phyloP scores from a whole-genome alignment of 192 early-diverging fungal species.

The Umbelopsis vinacea region DNA sequence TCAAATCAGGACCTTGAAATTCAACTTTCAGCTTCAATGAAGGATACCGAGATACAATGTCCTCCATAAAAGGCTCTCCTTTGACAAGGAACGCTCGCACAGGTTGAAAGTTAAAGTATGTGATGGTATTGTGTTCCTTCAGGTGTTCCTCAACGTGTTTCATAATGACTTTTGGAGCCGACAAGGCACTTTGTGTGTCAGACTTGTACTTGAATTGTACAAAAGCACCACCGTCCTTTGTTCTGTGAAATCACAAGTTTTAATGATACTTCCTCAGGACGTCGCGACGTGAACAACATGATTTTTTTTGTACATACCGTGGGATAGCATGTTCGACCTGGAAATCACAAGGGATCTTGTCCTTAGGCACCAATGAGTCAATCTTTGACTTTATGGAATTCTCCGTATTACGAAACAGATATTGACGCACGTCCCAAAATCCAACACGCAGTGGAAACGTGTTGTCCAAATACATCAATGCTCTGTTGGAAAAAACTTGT shows the following conservation, averaged over 20 bases:
- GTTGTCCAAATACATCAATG: conserved; percentile 44
- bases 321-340: conserved; percentile 51
- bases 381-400: conserved; percentile 26
- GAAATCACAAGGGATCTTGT: conserved; percentile 55
- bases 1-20: conserved; percentile 76
- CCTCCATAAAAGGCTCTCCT: conserved; percentile 75
- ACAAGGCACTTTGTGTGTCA: conserved; percentile 32
- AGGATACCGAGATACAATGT: conserved; percentile 63
- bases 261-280: not conserved
- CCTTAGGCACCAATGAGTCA: conserved; percentile 38
- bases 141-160: conserved; percentile 56
- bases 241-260: conserved; percentile 20
- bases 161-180: conserved; percentile 50
- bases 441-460: conserved; percentile 43
- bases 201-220: conserved; percentile 53
- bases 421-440: conserved; percentile 40
- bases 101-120: conserved; percentile 69
- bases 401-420: conserved; percentile 30
- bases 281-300: not conserved
- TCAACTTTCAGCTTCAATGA: conserved; percentile 62
- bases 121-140: conserved; percentile 53
- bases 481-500: not conserved
- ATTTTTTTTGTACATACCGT: conserved; percentile 37
- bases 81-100: conserved; percentile 70
- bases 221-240: conserved; percentile 51